phyloP scores from a whole-genome alignment of 129 eudicot species.

The sunflower (Helianthus annuus) region DNA sequence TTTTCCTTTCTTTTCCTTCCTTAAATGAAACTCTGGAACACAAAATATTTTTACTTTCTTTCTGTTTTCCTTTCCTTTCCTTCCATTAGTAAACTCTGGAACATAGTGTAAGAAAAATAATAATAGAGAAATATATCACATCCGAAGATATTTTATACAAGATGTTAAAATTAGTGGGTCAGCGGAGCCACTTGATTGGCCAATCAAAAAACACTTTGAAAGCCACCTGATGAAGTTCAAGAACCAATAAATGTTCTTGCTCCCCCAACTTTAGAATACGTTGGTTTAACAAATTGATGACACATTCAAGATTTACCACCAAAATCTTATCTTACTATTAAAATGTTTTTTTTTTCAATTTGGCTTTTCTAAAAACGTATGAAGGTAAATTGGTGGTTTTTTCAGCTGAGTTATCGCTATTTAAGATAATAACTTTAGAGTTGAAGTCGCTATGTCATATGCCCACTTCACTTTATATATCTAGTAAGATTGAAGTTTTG shows the following conservation, averaged over 20 bases:
- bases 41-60: no score
- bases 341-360: neutral
- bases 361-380: no score
- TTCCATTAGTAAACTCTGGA: no score
- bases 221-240: slow-evolving; percentile 24
- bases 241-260: slow-evolving; percentile 16
- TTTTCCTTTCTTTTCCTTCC: no score
- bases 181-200: slow-evolving; percentile 9
- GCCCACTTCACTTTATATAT: no score
- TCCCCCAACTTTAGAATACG: neutral
- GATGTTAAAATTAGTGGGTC: slow-evolving; percentile 8
- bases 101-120: neutral
- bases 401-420: no score
- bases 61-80: no score
- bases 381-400: no score
- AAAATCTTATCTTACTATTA: neutral
- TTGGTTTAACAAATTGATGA: neutral
- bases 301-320: neutral
- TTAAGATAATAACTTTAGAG: no score
- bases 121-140: neutral
- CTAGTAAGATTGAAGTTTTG: no score
- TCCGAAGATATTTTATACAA: slow-evolving; percentile 4
- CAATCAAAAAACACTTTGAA: slow-evolving; percentile 21
- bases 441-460: no score
- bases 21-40: no score